A percentile compares a stretch with the other conserved stretches of the same genome.
Conservation (phyloP, 257 asterid species). For the Parsonsia alboflavescens region DNA sequence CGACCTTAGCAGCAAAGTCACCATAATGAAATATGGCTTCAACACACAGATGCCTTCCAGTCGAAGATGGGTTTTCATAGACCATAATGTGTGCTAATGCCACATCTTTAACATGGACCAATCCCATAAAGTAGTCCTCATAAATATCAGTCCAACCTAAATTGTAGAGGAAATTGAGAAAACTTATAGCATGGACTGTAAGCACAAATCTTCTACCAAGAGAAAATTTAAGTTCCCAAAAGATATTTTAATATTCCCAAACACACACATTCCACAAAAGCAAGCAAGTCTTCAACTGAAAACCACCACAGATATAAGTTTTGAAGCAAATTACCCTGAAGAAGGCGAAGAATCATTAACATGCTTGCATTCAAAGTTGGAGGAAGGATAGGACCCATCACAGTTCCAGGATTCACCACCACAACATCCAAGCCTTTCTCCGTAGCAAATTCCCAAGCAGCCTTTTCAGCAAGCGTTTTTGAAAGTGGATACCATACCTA, state of each 20-base stretch:
- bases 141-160: constrained; percentile 49
- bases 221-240: too few species aligned
- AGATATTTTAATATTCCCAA: not conserved
- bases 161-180: constrained; percentile 16
- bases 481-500: constrained; percentile 93
- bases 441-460: constrained; percentile 90
- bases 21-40: constrained; percentile 71
- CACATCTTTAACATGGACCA: constrained; percentile 77
- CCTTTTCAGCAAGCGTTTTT: constrained; percentile 78
- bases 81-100: constrained; percentile 76
- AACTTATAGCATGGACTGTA: constrained; percentile 15
- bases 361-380: constrained; percentile 78
- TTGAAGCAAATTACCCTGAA: constrained; percentile 53
- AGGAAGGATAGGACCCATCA: constrained; percentile 73
- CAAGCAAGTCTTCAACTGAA: not conserved
- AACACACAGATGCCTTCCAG: constrained; percentile 72
- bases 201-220: not conserved
- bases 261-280: not conserved
- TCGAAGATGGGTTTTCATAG: constrained; percentile 66
- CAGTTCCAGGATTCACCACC: constrained; percentile 85
- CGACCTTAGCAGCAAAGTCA: constrained; percentile 77
- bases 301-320: not conserved
- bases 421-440: constrained; percentile 69
- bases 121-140: constrained; percentile 59
- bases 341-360: constrained; percentile 62